A percentile compares a stretch with the other conserved stretches of the same genome.
phyloP scores from a whole-genome alignment of 331 rosid genomes.

The Telfairia occidentalis region DNA sequence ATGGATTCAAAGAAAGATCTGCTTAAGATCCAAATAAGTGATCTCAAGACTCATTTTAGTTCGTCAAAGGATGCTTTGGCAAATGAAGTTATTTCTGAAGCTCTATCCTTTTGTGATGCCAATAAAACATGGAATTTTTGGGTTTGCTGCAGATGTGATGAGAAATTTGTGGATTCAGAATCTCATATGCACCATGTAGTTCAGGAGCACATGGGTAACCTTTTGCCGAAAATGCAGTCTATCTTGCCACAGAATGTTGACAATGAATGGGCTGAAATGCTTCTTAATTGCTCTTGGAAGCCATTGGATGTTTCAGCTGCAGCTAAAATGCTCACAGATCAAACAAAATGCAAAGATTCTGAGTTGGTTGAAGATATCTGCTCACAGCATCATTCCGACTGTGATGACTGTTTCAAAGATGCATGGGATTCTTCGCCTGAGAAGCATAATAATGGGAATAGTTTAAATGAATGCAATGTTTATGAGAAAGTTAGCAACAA shows the following conservation, averaged over 20 bases:
- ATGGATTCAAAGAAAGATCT: slow-evolving; percentile 56
- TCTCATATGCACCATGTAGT: slow-evolving; percentile 69
- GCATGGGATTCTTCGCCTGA: slow-evolving; percentile 38
- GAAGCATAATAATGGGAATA: slow-evolving; percentile 26
- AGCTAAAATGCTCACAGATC: slow-evolving; percentile 48
- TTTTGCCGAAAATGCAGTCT: slow-evolving; percentile 54
- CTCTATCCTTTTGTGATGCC: slow-evolving; percentile 49
- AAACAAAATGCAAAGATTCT: slow-evolving; percentile 26
- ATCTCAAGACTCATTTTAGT: slow-evolving; percentile 52
- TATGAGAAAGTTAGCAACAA: slow-evolving; percentile 25
- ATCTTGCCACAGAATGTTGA: slow-evolving; percentile 70
- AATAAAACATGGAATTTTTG: slow-evolving; percentile 73
- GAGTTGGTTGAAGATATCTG: slow-evolving; percentile 35
- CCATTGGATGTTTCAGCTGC: slow-evolving; percentile 70
- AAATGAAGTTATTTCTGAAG: slow-evolving; percentile 52
- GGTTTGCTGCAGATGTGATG: slow-evolving; percentile 64
- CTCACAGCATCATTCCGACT: slow-evolving; percentile 26
- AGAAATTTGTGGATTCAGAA: slow-evolving; percentile 42
- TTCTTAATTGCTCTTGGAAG: slow-evolving; percentile 74
- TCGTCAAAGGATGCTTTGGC: slow-evolving; percentile 54
- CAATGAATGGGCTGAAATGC: slow-evolving; percentile 69
- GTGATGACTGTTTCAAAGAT: slow-evolving; percentile 42
- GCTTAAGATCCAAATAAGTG: slow-evolving; percentile 50
- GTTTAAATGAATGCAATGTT: slow-evolving; percentile 19
- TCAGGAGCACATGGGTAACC: slow-evolving; percentile 73